Evolutionary conservation across 2,329 filamentous ascomycete species (phyloP).

Genomic region (Sclerotinia glacialis): DNA sequence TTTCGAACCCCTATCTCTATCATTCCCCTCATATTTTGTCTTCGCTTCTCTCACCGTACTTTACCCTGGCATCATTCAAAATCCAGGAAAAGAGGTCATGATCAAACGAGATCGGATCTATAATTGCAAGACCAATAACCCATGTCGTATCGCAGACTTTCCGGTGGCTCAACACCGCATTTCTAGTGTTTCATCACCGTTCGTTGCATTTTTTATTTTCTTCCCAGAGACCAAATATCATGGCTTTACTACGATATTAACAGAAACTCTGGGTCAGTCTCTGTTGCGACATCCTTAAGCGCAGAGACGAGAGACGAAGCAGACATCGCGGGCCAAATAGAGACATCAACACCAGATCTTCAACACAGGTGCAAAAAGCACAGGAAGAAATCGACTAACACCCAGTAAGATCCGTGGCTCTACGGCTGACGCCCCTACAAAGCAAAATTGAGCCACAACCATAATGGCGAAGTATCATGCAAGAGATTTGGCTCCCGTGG

Average conservation of each 20-base stretch:
- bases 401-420: neutral
- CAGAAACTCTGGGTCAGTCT: neutral
- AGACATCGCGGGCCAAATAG: neutral
- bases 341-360: neutral
- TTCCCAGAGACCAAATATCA: neutral
- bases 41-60: no score
- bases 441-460: neutral
- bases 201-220: neutral
- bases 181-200: neutral
- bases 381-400: neutral
- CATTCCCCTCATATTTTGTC: neutral
- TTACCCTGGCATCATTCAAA: neutral
- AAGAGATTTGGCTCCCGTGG: neutral
- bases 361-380: neutral
- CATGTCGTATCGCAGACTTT: neutral
- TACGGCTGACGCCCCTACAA: neutral
- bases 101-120: neutral
- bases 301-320: neutral
- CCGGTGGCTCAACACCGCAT: neutral
- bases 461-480: neutral
- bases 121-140: neutral
- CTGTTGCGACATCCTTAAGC: neutral
- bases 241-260: neutral
- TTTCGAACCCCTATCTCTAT: no score
- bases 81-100: neutral